Evolutionary conservation across 1,284 basidiomycete genomes (phyloP), one percentile per base, ranked within the genome.

Genomic region (Gomphus bonarii): DNA sequence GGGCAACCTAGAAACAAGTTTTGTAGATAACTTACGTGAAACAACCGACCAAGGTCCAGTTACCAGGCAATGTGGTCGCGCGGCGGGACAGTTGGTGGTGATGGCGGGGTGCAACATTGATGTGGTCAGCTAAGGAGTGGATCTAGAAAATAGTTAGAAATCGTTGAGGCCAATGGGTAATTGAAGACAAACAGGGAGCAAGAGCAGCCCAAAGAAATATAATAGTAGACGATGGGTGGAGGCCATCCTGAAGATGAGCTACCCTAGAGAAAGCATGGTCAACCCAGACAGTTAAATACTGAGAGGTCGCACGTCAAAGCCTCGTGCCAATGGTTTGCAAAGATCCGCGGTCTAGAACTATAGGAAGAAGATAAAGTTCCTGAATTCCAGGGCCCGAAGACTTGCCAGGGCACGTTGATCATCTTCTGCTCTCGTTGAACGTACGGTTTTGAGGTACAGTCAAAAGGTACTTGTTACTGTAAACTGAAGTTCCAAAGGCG

Each of bases 21-120:
- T 40, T 35, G 16, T 35, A 35, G 48, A 28, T 20, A 20, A 70
- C 79, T 50, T 67, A 86, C 84, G 76, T 78, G 69, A 78, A 81
- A 63, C 85, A 87, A 66, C 84, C 83, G 61, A 75, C 68, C 36
- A 76, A 75, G n/a, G 72, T 73, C 81, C 81, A 87, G 33, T 53
- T 58, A 14, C 57, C 57, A 47, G 57, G 50, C 11, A 58, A 43
- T 6, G 31, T 50, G 0, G 50, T 36, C 36, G 36, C 55, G 36
- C 55, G 55, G 31, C 40, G 31, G 40, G 38, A 51, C 1, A 42
- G 25, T 40, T 42, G 30, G 33, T 28, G 36, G 22, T 54, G 36
- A 16, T 30, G 20, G 38, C 18, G 22, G 18, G 50, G 22, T 22
- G 11, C 35, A 40, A n/a, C 52, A 42, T 54, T 38, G 12, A 54